Base-by-base conservation (phyloP, 2,329 filamentous ascomycete genomes). In the Byssoonygena ceratinophila region DNA sequence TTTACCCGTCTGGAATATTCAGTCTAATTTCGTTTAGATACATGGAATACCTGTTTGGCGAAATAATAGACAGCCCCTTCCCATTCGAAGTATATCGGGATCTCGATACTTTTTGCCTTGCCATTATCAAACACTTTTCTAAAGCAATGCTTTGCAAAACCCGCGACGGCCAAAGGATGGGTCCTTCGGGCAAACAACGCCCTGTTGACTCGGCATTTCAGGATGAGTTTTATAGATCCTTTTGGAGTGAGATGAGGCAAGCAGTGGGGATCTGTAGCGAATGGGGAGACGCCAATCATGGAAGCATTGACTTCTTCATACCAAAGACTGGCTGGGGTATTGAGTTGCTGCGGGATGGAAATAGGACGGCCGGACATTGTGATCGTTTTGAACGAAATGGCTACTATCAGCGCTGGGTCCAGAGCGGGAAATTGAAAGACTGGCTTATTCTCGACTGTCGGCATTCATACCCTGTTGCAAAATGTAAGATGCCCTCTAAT, bases 321-420 rank as follows among this genome's bases (percentile, higher is more conserved):
- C 9, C 40, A 20, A 46, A 55, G 4, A 37, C 49, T 1, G 29
- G 45, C 36, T 60, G 58, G 58, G 57, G 54, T 16, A 52, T 60
- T 25, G 55, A 60, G 46, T 37, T 60, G 16, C 45, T 59, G 4
- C 49, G 57, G 4, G 57, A 60, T 16, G 58, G 54, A 14, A 49
- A 59, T 50, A 37, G 52, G 32, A 34, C 59, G 11, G 20, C 41
- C 9, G 54, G 53, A 32, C 57, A 58, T 32, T 60, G 57, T 47
- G 14, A 51, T 20, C 50, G 57, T 40, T 60, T 60, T 34, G 27
- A 46, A 22, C 44, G 29, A 12, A 18, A 46, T 9, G 57, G 55
- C 3, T 41, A 4, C 9, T 59, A 59, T 47, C 44, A 37, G 16
- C 41, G 14, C 12, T 58, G 55, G 55, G 57, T 60, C 25, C 39